phyloP scores from a whole-genome alignment of 257 asterid genomes.

The Penstemon barbatus region DNA sequence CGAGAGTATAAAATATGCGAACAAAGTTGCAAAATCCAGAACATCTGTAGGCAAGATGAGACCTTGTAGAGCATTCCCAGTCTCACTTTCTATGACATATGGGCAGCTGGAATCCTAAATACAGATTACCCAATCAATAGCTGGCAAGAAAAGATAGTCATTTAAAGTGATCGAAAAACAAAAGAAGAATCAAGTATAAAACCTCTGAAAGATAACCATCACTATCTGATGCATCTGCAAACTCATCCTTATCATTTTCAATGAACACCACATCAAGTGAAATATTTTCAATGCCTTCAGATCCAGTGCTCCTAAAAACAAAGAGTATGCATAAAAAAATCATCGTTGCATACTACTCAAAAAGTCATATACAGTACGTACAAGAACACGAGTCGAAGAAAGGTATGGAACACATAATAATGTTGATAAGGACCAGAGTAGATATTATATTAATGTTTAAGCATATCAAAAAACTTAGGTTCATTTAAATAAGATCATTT shows the following conservation, averaged over 20 bases:
- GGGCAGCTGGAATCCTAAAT: conserved; percentile 61
- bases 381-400: not conserved
- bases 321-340: conserved; percentile 13
- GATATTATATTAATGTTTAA: not conserved
- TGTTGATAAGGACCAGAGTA: not conserved
- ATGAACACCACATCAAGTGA: conserved; percentile 62
- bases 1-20: not conserved
- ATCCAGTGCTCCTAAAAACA: conserved; percentile 44
- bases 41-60: conserved; percentile 1
- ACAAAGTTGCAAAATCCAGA: conserved; percentile 8
- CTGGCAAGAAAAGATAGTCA: conserved; percentile 25
- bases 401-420: not conserved
- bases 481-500: conserved; percentile 2
- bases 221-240: conserved; percentile 72
- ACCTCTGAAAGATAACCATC: conserved; percentile 99
- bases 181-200: conserved; percentile 26
- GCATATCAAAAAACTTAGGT: not conserved
- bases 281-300: conserved; percentile 42
- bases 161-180: conserved; percentile 9
- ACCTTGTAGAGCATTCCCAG: conserved; percentile 56
- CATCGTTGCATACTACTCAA: not conserved
- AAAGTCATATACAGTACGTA: conserved; percentile 10
- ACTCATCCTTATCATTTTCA: conserved; percentile 50
- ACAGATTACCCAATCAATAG: conserved; percentile 35
- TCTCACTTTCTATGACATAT: conserved; percentile 37